Base-by-base conservation (phyloP, 352 stramenopile genomes). In the Pythium dissotocum region DNA sequence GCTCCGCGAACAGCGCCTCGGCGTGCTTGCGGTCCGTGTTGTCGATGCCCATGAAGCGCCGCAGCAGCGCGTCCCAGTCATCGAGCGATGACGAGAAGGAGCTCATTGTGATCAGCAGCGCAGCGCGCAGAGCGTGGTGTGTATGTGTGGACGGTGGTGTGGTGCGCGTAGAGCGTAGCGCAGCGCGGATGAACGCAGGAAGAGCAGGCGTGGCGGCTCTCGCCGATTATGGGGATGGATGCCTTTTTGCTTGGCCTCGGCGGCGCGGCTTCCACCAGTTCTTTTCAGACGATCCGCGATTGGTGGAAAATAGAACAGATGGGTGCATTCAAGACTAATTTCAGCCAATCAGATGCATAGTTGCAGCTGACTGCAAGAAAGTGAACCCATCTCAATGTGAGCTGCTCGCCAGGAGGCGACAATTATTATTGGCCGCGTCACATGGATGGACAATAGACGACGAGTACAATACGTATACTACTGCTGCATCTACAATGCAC, bases 31-130 rank as follows among this genome's bases (percentile, higher is more conserved):
- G 84, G 61, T 83, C 77, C 28, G 69, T 64, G 70, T 94, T 94
- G 77, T 94, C 84, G 18, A 82, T 77, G 46, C 80, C 73, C 70
- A 94, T 80, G 26, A 94, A 77, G 54, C 77, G 82, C 76, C 83
- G 88, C 5, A 94, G 77, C 70, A 94, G 73, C 70, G 75, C 60
- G 60, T 92, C 80, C 81, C 78, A 92, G 62, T 87, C 78, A 52
- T 76, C 66, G 3, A 57, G 66, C 36, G 63, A 71, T 46, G 67
- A 58, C 64, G 55, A 58, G 58, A 58, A 33, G 4, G 38, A 56
- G 61, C 69, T 72, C 67, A 80, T 76, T 26, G 52, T 62, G 28
- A 21, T 36, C 49, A 36, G 49, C 28, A 9, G 10, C 12, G 49
- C 28, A 7, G 49, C 28, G 49, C 28, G 49, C 28, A 36, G 24